A percentile compares a stretch with the other conserved stretches of the same genome.
Evolutionary conservation across 2,329 filamentous ascomycete genomes (phyloP).

Genomic region (Fusarium sambucinum): DNA sequence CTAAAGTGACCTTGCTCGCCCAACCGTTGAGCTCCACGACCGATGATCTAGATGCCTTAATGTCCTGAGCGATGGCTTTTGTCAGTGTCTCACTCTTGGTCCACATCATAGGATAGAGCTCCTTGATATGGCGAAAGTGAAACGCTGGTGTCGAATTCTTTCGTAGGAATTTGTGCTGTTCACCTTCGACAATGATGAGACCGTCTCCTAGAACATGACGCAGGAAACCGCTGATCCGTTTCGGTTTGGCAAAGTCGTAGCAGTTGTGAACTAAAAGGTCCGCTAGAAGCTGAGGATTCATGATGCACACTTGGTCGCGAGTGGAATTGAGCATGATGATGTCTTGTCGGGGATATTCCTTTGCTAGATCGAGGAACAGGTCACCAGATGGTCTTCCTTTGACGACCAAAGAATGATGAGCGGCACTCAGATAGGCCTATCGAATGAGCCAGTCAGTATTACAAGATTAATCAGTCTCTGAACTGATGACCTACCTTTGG

Average conservation of each 20-base stretch:
- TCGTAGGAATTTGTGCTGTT: conserved; percentile 76
- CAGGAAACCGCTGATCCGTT: conserved; percentile 61
- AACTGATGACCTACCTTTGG: conserved; percentile 27
- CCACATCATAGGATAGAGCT: conserved; percentile 79
- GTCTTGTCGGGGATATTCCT: conserved; percentile 44
- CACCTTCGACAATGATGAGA: conserved; percentile 74
- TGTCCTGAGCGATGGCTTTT: conserved; percentile 58
- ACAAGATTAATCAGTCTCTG: accelerated
- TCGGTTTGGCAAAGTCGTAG: conserved; percentile 67
- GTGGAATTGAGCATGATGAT: conserved; percentile 39
- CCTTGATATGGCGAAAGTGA: conserved; percentile 74
- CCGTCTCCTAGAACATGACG: conserved; percentile 68
- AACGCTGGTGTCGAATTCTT: conserved; percentile 77
- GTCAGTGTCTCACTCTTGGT: conserved; percentile 58
- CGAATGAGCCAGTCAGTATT: neutral
- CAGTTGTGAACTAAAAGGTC: conserved; percentile 52
- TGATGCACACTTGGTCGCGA: conserved; percentile 38
- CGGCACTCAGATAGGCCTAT: conserved; percentile 37
- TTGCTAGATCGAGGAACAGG: conserved; percentile 43
- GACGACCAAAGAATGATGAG: conserved; percentile 34
- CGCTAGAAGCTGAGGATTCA: conserved; percentile 43
- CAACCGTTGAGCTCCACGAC: conserved; percentile 59
- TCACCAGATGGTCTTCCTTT: conserved; percentile 44
- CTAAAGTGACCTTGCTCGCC: conserved; percentile 66
- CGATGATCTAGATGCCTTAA: conserved; percentile 31